Percentiles rank a stretch among this genome's conserved stretches.
phyloP scores from a whole-genome alignment of 1,284 basidiomycete genomes.

The Irpex sp. region DNA sequence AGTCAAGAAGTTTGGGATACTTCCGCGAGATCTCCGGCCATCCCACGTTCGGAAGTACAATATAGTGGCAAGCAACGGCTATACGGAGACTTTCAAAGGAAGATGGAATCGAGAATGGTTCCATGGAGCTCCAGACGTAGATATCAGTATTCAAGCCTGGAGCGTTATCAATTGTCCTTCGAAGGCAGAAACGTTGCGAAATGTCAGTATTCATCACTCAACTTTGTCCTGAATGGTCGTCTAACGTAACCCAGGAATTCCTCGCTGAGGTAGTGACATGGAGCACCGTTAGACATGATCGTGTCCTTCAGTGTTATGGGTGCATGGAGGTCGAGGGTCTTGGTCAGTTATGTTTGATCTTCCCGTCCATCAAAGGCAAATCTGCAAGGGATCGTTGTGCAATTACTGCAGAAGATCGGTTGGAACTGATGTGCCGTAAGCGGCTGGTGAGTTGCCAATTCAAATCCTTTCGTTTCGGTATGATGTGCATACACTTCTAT shows the following conservation, averaged over 20 bases:
- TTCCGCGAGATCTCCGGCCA: no score
- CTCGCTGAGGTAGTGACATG: background rate
- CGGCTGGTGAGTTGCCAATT: background rate
- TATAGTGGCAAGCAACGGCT: no score
- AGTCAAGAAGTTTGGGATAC: no score
- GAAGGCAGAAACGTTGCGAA: background rate
- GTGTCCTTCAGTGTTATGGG: background rate
- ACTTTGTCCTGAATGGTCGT: background rate
- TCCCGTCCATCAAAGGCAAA: background rate
- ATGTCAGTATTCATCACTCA: background rate
- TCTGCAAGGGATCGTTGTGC: background rate
- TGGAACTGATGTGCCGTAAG: background rate
- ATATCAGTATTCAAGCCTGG: no score
- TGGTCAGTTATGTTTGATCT: background rate
- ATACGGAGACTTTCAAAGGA: no score
- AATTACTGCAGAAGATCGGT: background rate
- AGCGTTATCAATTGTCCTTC: no score
- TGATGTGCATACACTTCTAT: no score
- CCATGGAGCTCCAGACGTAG: no score
- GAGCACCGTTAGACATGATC: conserved; percentile 1
- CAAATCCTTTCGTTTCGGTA: no score
- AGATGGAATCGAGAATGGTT: no score
- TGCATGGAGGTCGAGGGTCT: background rate
- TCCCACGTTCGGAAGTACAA: no score
- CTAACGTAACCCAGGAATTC: background rate